These are phyloP conservation scores for Gracilaria gracilis DNA, from an alignment of 23 red algal genomes.

Conservation along the genomic window DNA sequence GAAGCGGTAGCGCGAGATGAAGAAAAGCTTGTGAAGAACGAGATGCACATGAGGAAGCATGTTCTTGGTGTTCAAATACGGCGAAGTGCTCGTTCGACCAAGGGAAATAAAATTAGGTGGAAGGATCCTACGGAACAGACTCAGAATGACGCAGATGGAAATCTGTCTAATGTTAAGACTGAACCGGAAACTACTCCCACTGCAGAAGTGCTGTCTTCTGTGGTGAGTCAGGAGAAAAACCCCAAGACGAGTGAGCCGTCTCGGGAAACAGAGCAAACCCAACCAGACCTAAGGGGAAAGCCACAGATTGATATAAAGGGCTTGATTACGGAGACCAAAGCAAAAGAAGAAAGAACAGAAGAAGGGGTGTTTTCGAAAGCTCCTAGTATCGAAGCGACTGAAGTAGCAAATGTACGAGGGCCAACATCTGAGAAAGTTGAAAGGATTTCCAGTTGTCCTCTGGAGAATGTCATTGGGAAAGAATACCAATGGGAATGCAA, in stretches of 20 bases:
- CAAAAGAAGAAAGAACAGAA: neutral
- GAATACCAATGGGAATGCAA: conserved; percentile 53
- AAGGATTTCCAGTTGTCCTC: conserved; percentile 28
- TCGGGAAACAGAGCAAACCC: neutral
- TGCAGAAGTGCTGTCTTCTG: neutral
- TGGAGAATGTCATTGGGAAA: conserved; percentile 10
- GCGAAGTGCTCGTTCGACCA: neutral
- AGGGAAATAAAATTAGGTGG: neutral
- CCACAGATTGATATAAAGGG: neutral
- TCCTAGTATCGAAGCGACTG: neutral
- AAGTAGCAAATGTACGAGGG: neutral
- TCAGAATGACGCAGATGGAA: neutral
- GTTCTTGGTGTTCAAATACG: neutral
- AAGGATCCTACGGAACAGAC: neutral
- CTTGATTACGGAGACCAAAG: neutral
- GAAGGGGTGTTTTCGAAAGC: neutral
- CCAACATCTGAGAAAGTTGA: neutral
- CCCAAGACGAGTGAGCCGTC: neutral
- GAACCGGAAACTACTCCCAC: neutral
- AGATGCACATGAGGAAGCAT: conserved; percentile 4
- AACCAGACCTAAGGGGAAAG: no score
- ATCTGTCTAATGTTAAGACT: neutral
- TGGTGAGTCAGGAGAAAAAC: neutral
- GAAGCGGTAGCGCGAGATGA: conserved; percentile 47
- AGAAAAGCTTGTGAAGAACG: conserved; percentile 9